Conservation (phyloP, 1,284 basidiomycete genomes). For the Chalciporus sp. region DNA sequence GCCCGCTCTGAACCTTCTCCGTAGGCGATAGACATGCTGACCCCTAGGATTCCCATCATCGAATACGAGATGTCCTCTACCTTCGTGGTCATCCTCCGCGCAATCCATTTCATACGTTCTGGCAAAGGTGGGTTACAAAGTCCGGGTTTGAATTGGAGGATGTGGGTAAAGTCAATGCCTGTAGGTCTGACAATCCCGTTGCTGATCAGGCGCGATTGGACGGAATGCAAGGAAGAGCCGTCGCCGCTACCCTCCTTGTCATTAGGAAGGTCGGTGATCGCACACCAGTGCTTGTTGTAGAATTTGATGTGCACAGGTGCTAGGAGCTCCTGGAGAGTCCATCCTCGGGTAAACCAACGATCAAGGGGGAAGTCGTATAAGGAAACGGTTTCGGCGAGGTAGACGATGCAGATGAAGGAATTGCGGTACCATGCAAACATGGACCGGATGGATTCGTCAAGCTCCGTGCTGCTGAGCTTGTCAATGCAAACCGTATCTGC, state of each 20-base stretch:
- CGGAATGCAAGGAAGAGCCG: neutral
- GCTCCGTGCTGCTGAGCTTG: constrained; percentile 8
- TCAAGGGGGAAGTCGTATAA: neutral
- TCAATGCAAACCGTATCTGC: constrained; percentile 12
- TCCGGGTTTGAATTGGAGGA: neutral
- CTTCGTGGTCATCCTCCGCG: constrained; percentile 5
- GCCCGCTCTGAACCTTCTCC: no score
- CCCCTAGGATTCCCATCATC: constrained; percentile 15
- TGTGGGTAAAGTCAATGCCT: neutral
- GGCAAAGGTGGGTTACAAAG: neutral
- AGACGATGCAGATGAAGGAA: constrained; percentile 2
- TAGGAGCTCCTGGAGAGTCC: constrained; percentile 18
- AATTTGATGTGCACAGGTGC: constrained; percentile 6
- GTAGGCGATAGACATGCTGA: constrained; percentile 14
- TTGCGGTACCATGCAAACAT: constrained; percentile 15
- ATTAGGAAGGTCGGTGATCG: neutral
- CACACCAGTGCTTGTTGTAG: constrained; percentile 11
- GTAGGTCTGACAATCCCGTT: neutral
- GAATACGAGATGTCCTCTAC: constrained; percentile 15
- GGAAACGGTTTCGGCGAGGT: constrained; percentile 1
- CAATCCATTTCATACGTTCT: constrained; percentile 4
- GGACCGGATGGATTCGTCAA: constrained; percentile 12
- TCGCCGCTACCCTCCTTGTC: neutral
- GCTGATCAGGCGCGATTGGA: neutral
- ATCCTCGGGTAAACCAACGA: constrained; percentile 14